Conservation (phyloP, 768 basidiomycete species). For the Xerocomellus dryophilus region DNA sequence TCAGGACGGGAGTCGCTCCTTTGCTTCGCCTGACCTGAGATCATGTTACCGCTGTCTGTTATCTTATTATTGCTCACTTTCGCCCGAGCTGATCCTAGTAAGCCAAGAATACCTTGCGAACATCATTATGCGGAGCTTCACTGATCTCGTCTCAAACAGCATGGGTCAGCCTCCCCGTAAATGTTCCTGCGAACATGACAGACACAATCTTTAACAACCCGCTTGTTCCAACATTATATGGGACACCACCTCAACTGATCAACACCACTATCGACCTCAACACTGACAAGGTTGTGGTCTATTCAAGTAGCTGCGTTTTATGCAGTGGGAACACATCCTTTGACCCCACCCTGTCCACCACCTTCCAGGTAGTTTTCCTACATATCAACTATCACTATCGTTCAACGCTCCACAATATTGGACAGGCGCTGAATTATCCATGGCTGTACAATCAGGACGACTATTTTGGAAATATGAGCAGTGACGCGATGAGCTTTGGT, state of each 20-base stretch:
- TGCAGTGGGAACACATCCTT: conserved; percentile 20
- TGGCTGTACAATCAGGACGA: conserved; percentile 10
- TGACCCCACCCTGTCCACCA: conserved; percentile 11
- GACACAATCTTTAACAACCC: conserved; percentile 14
- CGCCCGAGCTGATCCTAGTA: conserved; percentile 3
- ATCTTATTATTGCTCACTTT: not conserved
- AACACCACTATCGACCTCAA: conserved; percentile 18
- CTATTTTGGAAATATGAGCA: conserved; percentile 13
- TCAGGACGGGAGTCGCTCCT: not conserved
- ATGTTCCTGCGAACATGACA: conserved; percentile 9
- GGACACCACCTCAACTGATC: conserved; percentile 17
- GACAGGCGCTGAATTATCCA: conserved; percentile 9
- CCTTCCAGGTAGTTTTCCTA: conserved; percentile 12
- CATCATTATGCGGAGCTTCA: not conserved
- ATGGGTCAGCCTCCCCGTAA: conserved; percentile 18
- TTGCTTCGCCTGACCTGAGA: not conserved
- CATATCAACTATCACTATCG: not conserved
- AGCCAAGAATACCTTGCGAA: too few species aligned
- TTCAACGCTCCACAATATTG: not conserved
- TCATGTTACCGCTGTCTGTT: not conserved
- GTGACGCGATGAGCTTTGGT: conserved; percentile 17
- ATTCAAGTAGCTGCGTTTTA: conserved; percentile 21
- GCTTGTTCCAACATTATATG: conserved; percentile 16
- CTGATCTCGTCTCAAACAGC: conserved; percentile 4
- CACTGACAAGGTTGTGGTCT: conserved; percentile 18